Percentiles rank a stretch among this genome's conserved stretches.
These are phyloP conservation scores for Claviceps lovelessii DNA, from an alignment of 2,329 filamentous ascomycete genomes.

Conservation along the genomic window DNA sequence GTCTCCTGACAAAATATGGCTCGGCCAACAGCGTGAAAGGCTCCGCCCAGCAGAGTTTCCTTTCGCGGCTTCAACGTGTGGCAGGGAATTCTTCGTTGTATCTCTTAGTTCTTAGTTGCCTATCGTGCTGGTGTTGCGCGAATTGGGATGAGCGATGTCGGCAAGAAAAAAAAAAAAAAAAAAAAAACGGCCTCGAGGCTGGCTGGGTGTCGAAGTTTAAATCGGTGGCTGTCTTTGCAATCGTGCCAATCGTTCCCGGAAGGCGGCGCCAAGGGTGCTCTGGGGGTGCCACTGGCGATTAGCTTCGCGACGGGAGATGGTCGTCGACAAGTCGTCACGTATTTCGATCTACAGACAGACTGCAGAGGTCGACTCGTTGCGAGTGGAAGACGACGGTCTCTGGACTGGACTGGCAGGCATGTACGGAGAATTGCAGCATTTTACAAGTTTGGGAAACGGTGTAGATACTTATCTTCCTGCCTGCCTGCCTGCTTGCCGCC, in stretches of 20 bases:
- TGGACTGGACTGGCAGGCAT: neutral
- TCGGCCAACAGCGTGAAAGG: neutral
- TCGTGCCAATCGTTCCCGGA: neutral
- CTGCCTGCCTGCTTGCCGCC: too few relatives aligned
- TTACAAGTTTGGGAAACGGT: neutral
- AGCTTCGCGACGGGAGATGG: neutral
- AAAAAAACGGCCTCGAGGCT: neutral
- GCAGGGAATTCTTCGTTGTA: neutral
- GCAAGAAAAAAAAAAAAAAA: too few relatives aligned
- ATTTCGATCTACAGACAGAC: neutral
- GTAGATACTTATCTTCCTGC: neutral
- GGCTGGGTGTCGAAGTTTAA: neutral
- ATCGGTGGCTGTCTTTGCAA: neutral
- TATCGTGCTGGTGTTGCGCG: neutral
- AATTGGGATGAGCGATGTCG: neutral
- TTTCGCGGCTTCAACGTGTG: neutral
- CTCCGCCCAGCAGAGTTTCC: neutral
- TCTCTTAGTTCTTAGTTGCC: too few relatives aligned
- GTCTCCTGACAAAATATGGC: neutral
- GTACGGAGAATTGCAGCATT: neutral
- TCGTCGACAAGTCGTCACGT: neutral
- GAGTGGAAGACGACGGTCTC: neutral
- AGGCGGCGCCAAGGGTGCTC: neutral
- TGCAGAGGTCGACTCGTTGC: neutral
- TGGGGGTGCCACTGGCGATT: neutral